Base-by-base conservation (phyloP, 225 moss, liverwort and hornwort genomes). In the Sphagnum tenellum region DNA sequence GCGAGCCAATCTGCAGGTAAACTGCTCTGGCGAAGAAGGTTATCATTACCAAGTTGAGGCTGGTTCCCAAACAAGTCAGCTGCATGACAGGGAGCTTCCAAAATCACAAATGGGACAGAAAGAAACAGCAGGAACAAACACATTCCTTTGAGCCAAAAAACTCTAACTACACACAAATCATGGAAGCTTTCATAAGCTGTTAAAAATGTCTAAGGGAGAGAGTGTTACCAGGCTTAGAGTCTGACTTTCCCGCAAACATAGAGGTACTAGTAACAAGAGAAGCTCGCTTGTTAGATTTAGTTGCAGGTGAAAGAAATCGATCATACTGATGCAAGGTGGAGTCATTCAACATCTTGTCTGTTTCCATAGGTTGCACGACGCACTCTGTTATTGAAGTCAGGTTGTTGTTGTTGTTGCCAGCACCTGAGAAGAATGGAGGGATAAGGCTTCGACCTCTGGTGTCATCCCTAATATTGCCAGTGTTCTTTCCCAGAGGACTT, bases 1-100 rank as follows among this genome's bases (percentile, higher is more conserved):
- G 29, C 29, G 65, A 83, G 68, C 72, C 77, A 77, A 66, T 83
- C 80, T 9, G 72, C 77, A 29, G 83, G 77, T 47, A 72, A 72
- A 72, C 77, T 83, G 74, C 75, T 75, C 59, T 83, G 79, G 9
- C 77, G 72, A 29, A 77, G 60, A 13, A 79, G 64, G 56, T 71
- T 76, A 14, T 69, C 57, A 7, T 58, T 66, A 29, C 29, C 29
- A 29, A 29, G 29, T 29, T 29, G 29, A 29, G 29, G 29, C 29
- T 29, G 29, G 29, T 29, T 29, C 29, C 29, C 29, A 0, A 29
- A 29, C 29, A 29, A 29, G 29, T 29, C 29, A 29, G 29, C 29
- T 29, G 29, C 29, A 29, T 1, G 29, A 29, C 29, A 29, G 29
- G 29, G 1, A 29, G 29, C 29, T 29, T 29, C 29, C 29, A 29